Evolutionary conservation across 2,329 filamentous ascomycete genomes (phyloP), one percentile per base, ranked within the genome.

Genomic region (Phialophora verrucosa): DNA sequence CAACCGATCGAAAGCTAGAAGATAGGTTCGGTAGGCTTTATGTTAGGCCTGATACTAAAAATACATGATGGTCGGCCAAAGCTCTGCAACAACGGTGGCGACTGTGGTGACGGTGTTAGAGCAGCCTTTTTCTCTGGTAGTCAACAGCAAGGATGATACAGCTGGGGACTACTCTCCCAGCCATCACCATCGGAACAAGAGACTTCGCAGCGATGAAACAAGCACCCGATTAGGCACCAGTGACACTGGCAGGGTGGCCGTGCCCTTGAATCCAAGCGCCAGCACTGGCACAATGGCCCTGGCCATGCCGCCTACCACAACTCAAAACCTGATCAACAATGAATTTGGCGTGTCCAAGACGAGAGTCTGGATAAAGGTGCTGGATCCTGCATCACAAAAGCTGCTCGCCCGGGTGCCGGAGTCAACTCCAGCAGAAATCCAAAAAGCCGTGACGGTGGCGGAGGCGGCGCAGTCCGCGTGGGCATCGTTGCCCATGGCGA

Each of bases 381-480:
- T 72, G 14, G 70, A 75, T 66, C 73, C 73, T 44, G 29, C 27
- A 14, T 73, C 64, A 70, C 71, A 74, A 59, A 47, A 63, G 5
- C 55, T 74, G 3, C 59, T 74, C 31, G 70, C 68, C 29, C 63
- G 71, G 12, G 73, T 75, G 2, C 73, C 73, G 1, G 57, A 68
- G 4, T 67, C 68, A 42, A 74, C 73, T 0, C 64, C 64, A n/a
- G 61, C 59, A 20, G 73, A 75, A 47, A 64, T 75, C 10, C 70
- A 74, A 51, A 69, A 59, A 12, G 72, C 73, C 8, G 72, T 74
- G 3, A 50, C 61, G 10, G 67, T 66, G 4, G 73, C 73, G 2
- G 61, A 71, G 12, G 66, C 63, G n/a, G 73, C 73, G 8, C 72
- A 74, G 50, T 35, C 62, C 1, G 70, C 67, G 6, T 75, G 73